Evolutionary conservation across 1,139 yeast species (phyloP).

Genomic region (Kurtzmaniella quercitrusa): DNA sequence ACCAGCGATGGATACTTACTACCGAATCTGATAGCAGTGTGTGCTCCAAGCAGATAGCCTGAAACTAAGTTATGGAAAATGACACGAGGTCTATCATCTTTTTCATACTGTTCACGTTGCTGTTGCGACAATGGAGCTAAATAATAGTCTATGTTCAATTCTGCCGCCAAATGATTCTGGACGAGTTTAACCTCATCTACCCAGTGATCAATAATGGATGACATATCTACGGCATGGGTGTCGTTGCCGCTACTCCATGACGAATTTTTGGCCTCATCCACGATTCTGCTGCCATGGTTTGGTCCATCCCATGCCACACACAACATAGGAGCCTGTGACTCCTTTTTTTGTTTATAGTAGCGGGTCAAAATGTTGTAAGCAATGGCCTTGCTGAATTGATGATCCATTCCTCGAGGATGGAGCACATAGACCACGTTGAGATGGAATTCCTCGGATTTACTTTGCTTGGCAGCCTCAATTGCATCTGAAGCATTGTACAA

Average conservation of each 20-base stretch:
- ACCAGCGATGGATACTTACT: conserved; percentile 34
- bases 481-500: conserved; percentile 32
- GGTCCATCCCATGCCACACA: conserved; percentile 56
- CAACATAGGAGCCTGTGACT: conserved; percentile 28
- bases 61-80: conserved; percentile 34
- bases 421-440: conserved; percentile 35
- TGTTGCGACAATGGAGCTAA: conserved; percentile 18
- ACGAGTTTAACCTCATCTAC: conserved; percentile 46
- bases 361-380: conserved; percentile 29
- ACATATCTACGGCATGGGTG: conserved; percentile 53
- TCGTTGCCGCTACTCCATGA: conserved; percentile 47
- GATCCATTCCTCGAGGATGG: conserved; percentile 34
- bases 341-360: conserved; percentile 17
- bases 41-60: conserved; percentile 65
- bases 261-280: conserved; percentile 32
- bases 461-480: conserved; percentile 7
- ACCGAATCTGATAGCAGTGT: conserved; percentile 49
- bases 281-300: conserved; percentile 55
- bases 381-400: conserved; percentile 26
- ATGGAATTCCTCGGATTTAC: conserved; percentile 20
- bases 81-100: conserved; percentile 17
- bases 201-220: conserved; percentile 48
- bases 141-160: conserved; percentile 32
- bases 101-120: conserved; percentile 2
- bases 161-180: conserved; percentile 46